Evolutionary conservation across 2,329 filamentous ascomycete species (phyloP).

Genomic region (Cryphonectria carpinicola): DNA sequence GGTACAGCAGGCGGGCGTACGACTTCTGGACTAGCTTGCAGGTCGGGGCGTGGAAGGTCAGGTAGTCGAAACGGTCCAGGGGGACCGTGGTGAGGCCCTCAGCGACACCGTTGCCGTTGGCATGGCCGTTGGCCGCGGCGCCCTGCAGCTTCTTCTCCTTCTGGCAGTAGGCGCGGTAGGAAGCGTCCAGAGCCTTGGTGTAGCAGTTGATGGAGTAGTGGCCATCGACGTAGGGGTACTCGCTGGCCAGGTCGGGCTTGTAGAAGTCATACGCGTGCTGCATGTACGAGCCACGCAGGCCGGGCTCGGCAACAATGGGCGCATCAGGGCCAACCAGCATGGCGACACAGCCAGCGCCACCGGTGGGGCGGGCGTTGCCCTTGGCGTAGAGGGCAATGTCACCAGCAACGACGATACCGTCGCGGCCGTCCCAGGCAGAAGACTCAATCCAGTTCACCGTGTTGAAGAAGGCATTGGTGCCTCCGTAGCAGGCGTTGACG

Average conservation of each 20-base stretch:
- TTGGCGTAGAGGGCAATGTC: constrained; percentile 88
- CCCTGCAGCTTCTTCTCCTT: constrained; percentile 66
- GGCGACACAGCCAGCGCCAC: constrained; percentile 78
- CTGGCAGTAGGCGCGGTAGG: constrained; percentile 80
- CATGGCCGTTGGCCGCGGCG: constrained; percentile 48
- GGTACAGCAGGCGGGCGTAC: constrained; percentile 82
- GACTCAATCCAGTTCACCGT: constrained; percentile 84
- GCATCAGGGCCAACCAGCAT: constrained; percentile 80
- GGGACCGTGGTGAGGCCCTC: constrained; percentile 61
- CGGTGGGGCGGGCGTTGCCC: constrained; percentile 79
- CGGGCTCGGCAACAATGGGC: constrained; percentile 76
- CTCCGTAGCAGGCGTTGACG: constrained; percentile 84
- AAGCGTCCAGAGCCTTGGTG: constrained; percentile 76
- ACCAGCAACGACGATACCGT: constrained; percentile 78
- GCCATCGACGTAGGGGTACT: constrained; percentile 84
- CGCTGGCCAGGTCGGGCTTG: constrained; percentile 86
- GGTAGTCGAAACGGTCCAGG: constrained; percentile 81
- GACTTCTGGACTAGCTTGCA: constrained; percentile 89
- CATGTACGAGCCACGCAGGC: constrained; percentile 80
- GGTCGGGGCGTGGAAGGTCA: constrained; percentile 81
- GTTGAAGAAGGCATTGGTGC: constrained; percentile 85
- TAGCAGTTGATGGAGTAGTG: constrained; percentile 85
- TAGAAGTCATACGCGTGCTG: constrained; percentile 87
- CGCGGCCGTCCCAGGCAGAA: constrained; percentile 82
- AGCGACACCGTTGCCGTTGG: constrained; percentile 59